Percentiles rank a stretch among this genome's conserved stretches.
These are phyloP conservation scores for Colletotrichum orchidophilum DNA, from an alignment of 2,329 filamentous ascomycete genomes.

Conservation along the genomic window DNA sequence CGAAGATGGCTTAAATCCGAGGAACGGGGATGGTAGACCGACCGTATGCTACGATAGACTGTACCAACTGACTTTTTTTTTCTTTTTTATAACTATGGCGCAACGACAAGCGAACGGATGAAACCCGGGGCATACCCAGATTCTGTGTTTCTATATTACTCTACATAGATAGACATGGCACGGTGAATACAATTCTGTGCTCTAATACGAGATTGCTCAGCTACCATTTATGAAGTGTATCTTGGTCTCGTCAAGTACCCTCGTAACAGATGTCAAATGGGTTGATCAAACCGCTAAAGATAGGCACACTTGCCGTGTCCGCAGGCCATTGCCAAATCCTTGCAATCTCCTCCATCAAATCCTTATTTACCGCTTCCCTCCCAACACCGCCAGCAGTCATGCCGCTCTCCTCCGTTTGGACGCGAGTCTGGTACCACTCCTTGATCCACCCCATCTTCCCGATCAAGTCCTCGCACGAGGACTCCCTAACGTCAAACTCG, in stretches of 20 bases:
- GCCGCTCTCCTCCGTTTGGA: not conserved
- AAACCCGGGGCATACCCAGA: not conserved
- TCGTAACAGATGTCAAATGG: conserved; percentile 2
- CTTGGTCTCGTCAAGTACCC: conserved; percentile 7
- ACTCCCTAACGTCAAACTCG: not conserved
- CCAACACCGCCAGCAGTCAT: not conserved
- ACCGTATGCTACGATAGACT: not conserved
- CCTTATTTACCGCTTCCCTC: not conserved
- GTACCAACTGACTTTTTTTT: not conserved
- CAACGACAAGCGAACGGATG: conserved; percentile 4
- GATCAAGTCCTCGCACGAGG: conserved; percentile 10
- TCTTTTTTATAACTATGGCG: not conserved
- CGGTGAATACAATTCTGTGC: not conserved
- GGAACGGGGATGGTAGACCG: not conserved
- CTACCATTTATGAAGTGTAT: not conserved
- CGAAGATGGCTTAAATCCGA: not conserved
- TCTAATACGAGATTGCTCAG: not conserved
- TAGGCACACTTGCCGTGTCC: not conserved
- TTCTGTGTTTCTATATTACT: not conserved
- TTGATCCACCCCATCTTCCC: conserved; percentile 20
- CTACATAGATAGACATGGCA: not conserved
- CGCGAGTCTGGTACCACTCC: conserved; percentile 5
- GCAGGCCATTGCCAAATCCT: conserved; percentile 18
- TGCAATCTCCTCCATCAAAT: conserved; percentile 18
- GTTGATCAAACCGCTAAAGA: conserved; percentile 14